Conservation (phyloP, 805 yeast species). For the Myxozyma mucilagina region DNA sequence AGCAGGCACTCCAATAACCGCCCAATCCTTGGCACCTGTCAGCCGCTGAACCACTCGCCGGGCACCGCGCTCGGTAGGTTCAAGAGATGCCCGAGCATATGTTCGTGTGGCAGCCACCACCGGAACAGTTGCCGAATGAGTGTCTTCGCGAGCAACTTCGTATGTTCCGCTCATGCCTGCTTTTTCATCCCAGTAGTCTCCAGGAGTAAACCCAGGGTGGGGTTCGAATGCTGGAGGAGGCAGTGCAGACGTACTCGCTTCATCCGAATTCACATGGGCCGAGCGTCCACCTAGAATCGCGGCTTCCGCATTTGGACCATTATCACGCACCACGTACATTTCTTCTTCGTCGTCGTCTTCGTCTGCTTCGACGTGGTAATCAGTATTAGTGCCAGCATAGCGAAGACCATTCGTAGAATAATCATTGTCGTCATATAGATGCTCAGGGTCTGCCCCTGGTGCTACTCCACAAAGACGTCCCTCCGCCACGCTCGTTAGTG, state of each 20-base stretch:
- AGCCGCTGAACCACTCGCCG: slow-evolving; percentile 19
- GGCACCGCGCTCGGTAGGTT: slow-evolving; percentile 13
- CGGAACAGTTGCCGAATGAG: background rate
- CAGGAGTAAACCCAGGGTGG: slow-evolving; percentile 48
- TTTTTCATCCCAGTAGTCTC: slow-evolving; percentile 52
- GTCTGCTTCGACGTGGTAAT: background rate
- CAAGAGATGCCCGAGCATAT: slow-evolving; percentile 10
- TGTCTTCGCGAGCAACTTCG: background rate
- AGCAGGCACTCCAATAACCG: slow-evolving; percentile 2
- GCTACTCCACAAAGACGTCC: slow-evolving; percentile 1
- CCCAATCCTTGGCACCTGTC: slow-evolving; percentile 29
- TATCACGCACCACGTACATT: slow-evolving; percentile 15
- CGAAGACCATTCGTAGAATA: too few species aligned
- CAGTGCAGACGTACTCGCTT: slow-evolving; percentile 7
- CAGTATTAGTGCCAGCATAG: background rate
- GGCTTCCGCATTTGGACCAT: slow-evolving; percentile 11
- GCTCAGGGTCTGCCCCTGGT: background rate
- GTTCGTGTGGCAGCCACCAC: background rate
- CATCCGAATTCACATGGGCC: background rate
- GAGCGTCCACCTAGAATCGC: slow-evolving; percentile 11
- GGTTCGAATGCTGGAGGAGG: slow-evolving; percentile 50
- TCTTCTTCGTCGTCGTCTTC: slow-evolving; percentile 30
- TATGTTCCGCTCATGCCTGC: slow-evolving; percentile 4
- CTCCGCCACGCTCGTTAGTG: slow-evolving; percentile 7
- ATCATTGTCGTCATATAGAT: background rate